Evolutionary conservation across 2,329 filamentous ascomycete species (phyloP).

Genomic region (Emergomyces pasteurianus): DNA sequence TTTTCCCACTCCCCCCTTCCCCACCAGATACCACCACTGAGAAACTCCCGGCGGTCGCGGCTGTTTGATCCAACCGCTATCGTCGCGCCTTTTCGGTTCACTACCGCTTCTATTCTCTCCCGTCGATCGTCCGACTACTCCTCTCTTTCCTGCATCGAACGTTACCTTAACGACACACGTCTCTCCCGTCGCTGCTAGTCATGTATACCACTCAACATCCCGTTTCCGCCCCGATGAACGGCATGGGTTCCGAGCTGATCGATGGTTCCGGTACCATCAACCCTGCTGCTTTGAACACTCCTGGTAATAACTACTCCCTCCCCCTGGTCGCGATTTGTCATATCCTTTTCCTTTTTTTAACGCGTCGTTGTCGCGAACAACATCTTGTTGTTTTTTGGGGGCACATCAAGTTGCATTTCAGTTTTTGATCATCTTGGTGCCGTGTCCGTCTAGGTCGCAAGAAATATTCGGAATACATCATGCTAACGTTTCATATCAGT

Average conservation of each 20-base stretch:
- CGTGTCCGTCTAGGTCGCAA: background rate
- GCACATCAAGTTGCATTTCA: background rate
- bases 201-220: conserved; percentile 38
- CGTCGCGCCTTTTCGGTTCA: background rate
- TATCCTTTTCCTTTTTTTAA: background rate
- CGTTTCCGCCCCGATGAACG: conserved; percentile 52
- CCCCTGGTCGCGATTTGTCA: conserved; percentile 5
- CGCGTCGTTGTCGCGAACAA: background rate
- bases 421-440: background rate
- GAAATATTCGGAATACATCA: background rate
- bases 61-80: conserved; percentile 1
- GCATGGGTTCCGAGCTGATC: conserved; percentile 39
- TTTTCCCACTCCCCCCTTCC: background rate
- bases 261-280: conserved; percentile 84
- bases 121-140: no score
- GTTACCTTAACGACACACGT: no score
- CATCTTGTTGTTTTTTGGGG: background rate
- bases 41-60: background rate
- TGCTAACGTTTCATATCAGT: background rate
- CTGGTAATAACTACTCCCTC: conserved; percentile 46
- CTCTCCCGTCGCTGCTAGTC: no score
- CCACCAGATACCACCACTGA: background rate
- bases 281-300: conserved; percentile 71
- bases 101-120: background rate
- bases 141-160: no score